Evolutionary conservation across 2,329 filamentous ascomycete species (phyloP).

Genomic region (Paecilomyces fulvus): DNA sequence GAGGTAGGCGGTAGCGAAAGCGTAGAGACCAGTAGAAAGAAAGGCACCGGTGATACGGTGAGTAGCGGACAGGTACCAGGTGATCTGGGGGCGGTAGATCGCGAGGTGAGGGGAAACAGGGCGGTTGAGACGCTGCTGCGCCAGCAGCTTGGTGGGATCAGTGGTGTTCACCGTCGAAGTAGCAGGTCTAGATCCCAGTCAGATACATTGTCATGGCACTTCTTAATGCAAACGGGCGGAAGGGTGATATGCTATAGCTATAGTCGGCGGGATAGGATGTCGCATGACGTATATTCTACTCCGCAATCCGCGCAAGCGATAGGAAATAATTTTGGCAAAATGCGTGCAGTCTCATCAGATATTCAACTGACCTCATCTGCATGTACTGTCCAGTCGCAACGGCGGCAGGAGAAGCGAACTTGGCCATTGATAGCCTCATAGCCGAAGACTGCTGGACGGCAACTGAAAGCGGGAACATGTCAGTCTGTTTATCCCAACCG

Average conservation of each 20-base stretch:
- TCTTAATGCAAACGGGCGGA: background rate
- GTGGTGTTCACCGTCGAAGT: slow-evolving; percentile 21
- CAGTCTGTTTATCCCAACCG: slow-evolving; percentile 8
- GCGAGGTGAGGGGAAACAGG: slow-evolving; percentile 76
- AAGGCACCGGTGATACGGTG: slow-evolving; percentile 76
- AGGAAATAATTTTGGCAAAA: background rate
- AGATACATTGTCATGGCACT: slow-evolving; percentile 6
- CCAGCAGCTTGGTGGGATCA: slow-evolving; percentile 53
- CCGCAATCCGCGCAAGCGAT: background rate
- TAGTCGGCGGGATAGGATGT: slow-evolving; percentile 3
- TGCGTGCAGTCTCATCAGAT: background rate
- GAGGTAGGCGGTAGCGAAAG: slow-evolving; percentile 74
- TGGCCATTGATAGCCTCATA: slow-evolving; percentile 34
- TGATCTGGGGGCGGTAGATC: slow-evolving; percentile 83
- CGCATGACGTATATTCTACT: slow-evolving; percentile 20
- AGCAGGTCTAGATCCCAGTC: slow-evolving; percentile 18
- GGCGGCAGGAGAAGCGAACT: slow-evolving; percentile 35
- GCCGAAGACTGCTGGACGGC: slow-evolving; percentile 37
- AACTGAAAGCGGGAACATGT: slow-evolving; percentile 27
- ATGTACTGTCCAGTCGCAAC: slow-evolving; percentile 35
- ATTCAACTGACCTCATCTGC: slow-evolving; percentile 36
- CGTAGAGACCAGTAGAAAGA: slow-evolving; percentile 67
- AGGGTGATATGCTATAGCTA: background rate
- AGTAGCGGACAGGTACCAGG: slow-evolving; percentile 67
- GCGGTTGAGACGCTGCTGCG: slow-evolving; percentile 68